Evolutionary conservation across 2,329 filamentous ascomycete species (phyloP).

Genomic region (Thermomyces lanuginosus): DNA sequence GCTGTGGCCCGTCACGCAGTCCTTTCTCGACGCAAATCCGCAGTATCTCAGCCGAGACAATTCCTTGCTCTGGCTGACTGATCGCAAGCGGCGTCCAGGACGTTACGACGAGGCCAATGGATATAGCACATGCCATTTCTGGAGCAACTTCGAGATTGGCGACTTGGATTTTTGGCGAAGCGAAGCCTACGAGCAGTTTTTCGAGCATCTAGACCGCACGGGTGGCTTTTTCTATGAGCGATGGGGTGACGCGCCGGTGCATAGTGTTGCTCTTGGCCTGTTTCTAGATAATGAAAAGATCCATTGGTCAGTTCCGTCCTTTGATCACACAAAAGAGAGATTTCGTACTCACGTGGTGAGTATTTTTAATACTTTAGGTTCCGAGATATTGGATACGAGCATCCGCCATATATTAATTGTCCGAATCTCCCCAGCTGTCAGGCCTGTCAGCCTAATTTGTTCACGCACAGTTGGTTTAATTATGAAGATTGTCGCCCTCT

Average conservation of each 20-base stretch:
- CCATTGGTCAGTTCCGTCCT: conserved; percentile 54
- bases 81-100: conserved; percentile 57
- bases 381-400: conserved; percentile 96
- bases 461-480: conserved; percentile 63
- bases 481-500: conserved; percentile 91
- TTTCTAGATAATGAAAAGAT: conserved; percentile 85
- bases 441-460: conserved; percentile 68
- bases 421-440: conserved; percentile 89
- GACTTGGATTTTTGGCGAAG: conserved; percentile 88
- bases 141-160: conserved; percentile 96
- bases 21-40: conserved; percentile 73
- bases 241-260: conserved; percentile 95
- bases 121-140: conserved; percentile 97
- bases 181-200: conserved; percentile 83
- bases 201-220: conserved; percentile 80
- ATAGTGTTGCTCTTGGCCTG: conserved; percentile 79
- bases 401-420: conserved; percentile 97
- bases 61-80: conserved; percentile 74
- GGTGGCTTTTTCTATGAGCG: conserved; percentile 98
- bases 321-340: neutral
- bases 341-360: neutral
- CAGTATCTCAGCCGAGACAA: conserved; percentile 69
- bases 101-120: conserved; percentile 70
- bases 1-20: conserved; percentile 83
- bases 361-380: conserved; percentile 46